These are phyloP conservation scores for Penicillium rolfsii DNA, from an alignment of 2,329 filamentous ascomycete genomes.

Conservation along the genomic window DNA sequence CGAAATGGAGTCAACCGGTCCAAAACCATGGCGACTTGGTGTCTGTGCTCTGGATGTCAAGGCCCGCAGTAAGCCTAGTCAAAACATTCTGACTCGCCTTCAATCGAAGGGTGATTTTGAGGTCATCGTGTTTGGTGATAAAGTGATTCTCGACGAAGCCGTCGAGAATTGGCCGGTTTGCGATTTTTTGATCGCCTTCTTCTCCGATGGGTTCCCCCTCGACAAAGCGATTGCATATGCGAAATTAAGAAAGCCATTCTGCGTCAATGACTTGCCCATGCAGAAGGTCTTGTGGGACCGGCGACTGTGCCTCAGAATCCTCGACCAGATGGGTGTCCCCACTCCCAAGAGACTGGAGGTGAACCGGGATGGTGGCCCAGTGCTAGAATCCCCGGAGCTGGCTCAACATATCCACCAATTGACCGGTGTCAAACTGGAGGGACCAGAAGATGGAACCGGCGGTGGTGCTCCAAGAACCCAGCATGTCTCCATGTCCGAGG, in stretches of 20 bases:
- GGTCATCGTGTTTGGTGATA: conserved; percentile 96
- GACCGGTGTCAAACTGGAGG: conserved; percentile 75
- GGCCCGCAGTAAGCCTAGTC: conserved; percentile 92
- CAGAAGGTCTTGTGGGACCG: conserved; percentile 97
- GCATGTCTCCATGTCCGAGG: conserved; percentile 82
- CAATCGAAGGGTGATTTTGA: conserved; percentile 93
- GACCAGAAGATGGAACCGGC: conserved; percentile 68
- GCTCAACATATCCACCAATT: conserved; percentile 78
- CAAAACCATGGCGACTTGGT: conserved; percentile 70
- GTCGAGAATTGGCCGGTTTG: conserved; percentile 96
- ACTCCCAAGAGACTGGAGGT: conserved; percentile 89
- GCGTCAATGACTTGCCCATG: conserved; percentile 96
- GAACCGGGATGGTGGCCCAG: conserved; percentile 87
- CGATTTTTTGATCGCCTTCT: conserved; percentile 97
- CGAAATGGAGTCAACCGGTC: conserved; percentile 53
- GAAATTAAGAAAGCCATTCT: conserved; percentile 90
- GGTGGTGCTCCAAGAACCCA: conserved; percentile 61
- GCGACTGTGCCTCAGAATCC: conserved; percentile 80
- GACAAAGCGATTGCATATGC: conserved; percentile 97
- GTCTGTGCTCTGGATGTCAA: conserved; percentile 96
- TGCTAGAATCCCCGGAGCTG: conserved; percentile 75
- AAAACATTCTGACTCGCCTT: conserved; percentile 91
- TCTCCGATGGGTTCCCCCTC: conserved; percentile 94
- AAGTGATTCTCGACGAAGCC: conserved; percentile 95
- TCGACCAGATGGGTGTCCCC: conserved; percentile 86